phyloP scores from a whole-genome alignment of 2,329 filamentous ascomycete genomes.

The Colletotrichum sp. region DNA sequence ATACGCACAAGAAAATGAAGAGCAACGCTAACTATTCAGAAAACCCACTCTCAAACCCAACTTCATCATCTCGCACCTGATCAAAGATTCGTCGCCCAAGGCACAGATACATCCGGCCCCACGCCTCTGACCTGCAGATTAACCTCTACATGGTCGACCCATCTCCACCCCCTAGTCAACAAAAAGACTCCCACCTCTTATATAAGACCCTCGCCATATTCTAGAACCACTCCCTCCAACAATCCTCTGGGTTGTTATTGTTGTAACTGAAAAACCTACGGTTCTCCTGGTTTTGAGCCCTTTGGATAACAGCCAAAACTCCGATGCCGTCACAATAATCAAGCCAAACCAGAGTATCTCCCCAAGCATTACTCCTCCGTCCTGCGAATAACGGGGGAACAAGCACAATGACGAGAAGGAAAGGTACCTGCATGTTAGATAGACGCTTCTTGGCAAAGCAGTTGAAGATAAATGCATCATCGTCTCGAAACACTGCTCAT shows the following conservation, averaged over 20 bases:
- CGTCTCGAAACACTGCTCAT: neutral
- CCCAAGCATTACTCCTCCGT: rapidly evolving
- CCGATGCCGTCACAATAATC: rapidly evolving
- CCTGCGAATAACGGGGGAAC: neutral
- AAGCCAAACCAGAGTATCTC: rapidly evolving
- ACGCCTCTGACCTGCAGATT: no score
- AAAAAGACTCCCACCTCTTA: neutral
- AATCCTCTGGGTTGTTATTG: no score
- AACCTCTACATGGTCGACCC: no score
- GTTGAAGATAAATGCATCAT: neutral
- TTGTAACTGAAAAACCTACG: no score
- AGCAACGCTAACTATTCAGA: rapidly evolving
- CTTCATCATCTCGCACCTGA: neutral
- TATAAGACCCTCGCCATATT: no score
- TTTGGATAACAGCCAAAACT: neutral
- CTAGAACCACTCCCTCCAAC: no score
- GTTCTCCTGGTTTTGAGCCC: neutral
- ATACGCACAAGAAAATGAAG: neutral
- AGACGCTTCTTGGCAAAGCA: neutral
- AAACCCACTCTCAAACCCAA: rapidly evolving
- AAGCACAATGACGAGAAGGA: neutral
- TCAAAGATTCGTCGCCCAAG: neutral
- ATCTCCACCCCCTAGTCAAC: neutral
- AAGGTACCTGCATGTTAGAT: neutral
- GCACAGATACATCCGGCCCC: neutral